phyloP scores from a whole-genome alignment of 352 stramenopile species.

The Pythium guiyangense region DNA sequence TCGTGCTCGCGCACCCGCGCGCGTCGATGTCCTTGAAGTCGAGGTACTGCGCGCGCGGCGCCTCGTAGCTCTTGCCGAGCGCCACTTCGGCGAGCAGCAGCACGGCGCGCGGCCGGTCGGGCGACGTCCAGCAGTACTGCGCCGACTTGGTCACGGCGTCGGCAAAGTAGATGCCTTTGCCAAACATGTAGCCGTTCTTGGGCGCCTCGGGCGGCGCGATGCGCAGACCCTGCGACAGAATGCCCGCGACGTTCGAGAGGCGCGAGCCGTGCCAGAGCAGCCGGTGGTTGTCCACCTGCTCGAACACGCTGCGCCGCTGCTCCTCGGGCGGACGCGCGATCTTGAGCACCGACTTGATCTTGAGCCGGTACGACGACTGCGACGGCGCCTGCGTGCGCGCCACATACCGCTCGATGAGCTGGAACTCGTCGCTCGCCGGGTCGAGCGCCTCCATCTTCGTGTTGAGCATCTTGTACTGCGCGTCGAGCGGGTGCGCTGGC shows the following conservation, averaged over 20 bases:
- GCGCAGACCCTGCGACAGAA: slow-evolving; percentile 73
- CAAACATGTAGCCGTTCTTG: slow-evolving; percentile 79
- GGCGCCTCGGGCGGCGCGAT: slow-evolving; percentile 78
- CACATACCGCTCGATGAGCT: slow-evolving; percentile 48
- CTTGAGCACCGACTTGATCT: too few relatives aligned
- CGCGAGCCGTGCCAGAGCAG: slow-evolving; percentile 85
- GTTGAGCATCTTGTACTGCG: slow-evolving; percentile 48
- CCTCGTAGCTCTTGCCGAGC: slow-evolving; percentile 39
- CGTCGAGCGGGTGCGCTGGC: slow-evolving; percentile 36
- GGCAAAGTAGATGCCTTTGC: slow-evolving; percentile 88
- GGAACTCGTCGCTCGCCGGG: slow-evolving; percentile 37
- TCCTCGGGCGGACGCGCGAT: too few relatives aligned
- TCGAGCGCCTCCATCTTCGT: slow-evolving; percentile 36
- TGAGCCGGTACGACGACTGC: too few relatives aligned
- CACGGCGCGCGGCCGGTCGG: slow-evolving; percentile 15
- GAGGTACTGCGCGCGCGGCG: slow-evolving; percentile 48
- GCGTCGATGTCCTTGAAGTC: slow-evolving; percentile 39
- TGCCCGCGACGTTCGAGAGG: slow-evolving; percentile 73
- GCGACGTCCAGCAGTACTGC: slow-evolving; percentile 56
- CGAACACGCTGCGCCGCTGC: too few relatives aligned
- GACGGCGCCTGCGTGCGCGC: too few relatives aligned
- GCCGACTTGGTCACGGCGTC: slow-evolving; percentile 78
- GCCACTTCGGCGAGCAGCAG: slow-evolving; percentile 65
- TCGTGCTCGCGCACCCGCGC: slow-evolving; percentile 41
- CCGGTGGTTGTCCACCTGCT: too few relatives aligned